Evolutionary conservation across 2,329 filamentous ascomycete species (phyloP).

Genomic region (Fusarium sp.): DNA sequence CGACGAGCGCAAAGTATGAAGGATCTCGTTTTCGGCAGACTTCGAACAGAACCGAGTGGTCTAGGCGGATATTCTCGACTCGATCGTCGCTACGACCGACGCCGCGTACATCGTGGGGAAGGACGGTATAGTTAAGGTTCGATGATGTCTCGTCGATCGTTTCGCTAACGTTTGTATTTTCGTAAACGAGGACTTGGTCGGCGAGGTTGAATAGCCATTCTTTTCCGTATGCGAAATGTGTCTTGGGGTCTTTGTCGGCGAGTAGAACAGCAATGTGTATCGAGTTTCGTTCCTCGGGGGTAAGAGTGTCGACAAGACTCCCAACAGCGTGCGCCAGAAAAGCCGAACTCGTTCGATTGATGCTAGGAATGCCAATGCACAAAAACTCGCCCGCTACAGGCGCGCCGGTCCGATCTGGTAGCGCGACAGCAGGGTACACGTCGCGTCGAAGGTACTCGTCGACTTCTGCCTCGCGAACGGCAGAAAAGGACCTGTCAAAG

Average conservation of each 20-base stretch:
- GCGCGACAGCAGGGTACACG: constrained; percentile 17
- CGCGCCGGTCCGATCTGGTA: constrained; percentile 16
- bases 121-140: constrained; percentile 25
- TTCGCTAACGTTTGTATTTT: not conserved
- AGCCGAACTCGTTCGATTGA: constrained; percentile 48
- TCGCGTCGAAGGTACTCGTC: constrained; percentile 39
- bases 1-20: constrained; percentile 53
- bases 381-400: constrained; percentile 33
- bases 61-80: constrained; percentile 50
- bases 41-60: constrained; percentile 51
- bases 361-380: constrained; percentile 52
- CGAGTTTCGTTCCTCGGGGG: constrained; percentile 46
- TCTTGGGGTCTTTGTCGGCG: constrained; percentile 49
- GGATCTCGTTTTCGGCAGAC: constrained; percentile 45
- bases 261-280: constrained; percentile 51
- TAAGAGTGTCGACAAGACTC: constrained; percentile 49
- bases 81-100: constrained; percentile 44
- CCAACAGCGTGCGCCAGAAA: constrained; percentile 48
- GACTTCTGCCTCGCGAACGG: constrained; percentile 43
- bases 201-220: constrained; percentile 49
- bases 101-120: constrained; percentile 40
- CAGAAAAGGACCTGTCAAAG: constrained; percentile 46
- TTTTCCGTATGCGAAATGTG: constrained; percentile 48
- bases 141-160: constrained; percentile 8
- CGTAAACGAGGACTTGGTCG: constrained; percentile 52